These are phyloP conservation scores for Pythium graminicola DNA, from an alignment of 352 stramenopile genomes.

Conservation along the genomic window DNA sequence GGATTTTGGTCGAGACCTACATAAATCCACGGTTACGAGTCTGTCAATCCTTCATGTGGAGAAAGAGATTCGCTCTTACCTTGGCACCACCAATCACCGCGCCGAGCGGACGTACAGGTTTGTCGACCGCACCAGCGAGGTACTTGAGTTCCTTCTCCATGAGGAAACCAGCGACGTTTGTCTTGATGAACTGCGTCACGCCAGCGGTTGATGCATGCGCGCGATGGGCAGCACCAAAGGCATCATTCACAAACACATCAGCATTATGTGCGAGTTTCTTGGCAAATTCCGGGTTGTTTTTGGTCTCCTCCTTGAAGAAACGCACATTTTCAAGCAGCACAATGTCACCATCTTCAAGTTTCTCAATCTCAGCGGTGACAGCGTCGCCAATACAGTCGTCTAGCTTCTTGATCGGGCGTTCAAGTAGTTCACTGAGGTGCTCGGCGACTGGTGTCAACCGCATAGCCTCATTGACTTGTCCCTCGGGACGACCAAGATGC, in stretches of 20 bases:
- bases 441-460: conserved; percentile 90
- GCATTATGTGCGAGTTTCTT: conserved; percentile 91
- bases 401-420: conserved; percentile 87
- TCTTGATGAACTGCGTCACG: conserved; percentile 93
- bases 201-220: conserved; percentile 97
- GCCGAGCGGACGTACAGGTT: conserved; percentile 89
- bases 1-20: conserved; percentile 90
- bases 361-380: conserved; percentile 75
- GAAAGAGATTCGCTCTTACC: too few species aligned
- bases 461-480: conserved; percentile 69
- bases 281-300: conserved; percentile 94
- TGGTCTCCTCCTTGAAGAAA: conserved; percentile 97
- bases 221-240: conserved; percentile 97
- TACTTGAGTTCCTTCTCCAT: conserved; percentile 98
- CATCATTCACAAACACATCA: conserved; percentile 97
- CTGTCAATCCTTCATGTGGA: too few species aligned
- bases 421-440: conserved; percentile 92
- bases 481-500: conserved; percentile 96
- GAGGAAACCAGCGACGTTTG: conserved; percentile 92
- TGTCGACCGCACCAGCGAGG: conserved; percentile 84
- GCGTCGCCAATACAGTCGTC: conserved; percentile 94
- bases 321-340: conserved; percentile 91
- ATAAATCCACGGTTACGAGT: too few species aligned
- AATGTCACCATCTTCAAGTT: conserved; percentile 89
- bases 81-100: conserved; percentile 96